A percentile compares a stretch with the other conserved stretches of the same genome.
These are phyloP conservation scores for Porogramme epimiltina DNA, from an alignment of 1,284 basidiomycete species.

Conservation along the genomic window DNA sequence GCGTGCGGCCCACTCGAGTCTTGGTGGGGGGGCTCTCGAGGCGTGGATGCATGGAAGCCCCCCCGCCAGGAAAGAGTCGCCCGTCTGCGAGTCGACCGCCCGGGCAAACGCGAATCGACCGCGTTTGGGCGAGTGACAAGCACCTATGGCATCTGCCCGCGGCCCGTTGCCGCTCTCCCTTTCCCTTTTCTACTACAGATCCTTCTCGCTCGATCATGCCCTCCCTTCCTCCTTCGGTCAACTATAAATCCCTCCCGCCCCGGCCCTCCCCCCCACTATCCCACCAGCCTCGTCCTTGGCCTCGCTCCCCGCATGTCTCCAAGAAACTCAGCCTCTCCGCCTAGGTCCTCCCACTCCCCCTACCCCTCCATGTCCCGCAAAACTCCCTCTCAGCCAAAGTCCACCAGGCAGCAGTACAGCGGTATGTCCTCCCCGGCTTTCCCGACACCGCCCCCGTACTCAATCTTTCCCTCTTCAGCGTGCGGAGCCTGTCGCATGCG, in stretches of 20 bases:
- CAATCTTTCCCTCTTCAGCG: slow-evolving; percentile 49
- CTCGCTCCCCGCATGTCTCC: slow-evolving; percentile 51
- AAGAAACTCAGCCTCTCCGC: slow-evolving; percentile 22
- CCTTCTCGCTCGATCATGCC: slow-evolving; percentile 8
- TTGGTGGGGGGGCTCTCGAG: too few relatives aligned
- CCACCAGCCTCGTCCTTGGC: not conserved
- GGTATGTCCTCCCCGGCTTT: slow-evolving; percentile 38
- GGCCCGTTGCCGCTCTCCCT: slow-evolving; percentile 20
- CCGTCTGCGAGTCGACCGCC: slow-evolving; percentile 11
- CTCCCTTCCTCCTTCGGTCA: slow-evolving; percentile 11
- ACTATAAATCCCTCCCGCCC: slow-evolving; percentile 10
- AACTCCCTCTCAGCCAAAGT: slow-evolving; percentile 26
- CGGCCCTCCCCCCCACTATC: slow-evolving; percentile 7
- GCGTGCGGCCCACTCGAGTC: too few relatives aligned
- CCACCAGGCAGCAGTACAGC: slow-evolving; percentile 28
- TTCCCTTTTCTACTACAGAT: slow-evolving; percentile 8
- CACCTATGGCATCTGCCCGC: slow-evolving; percentile 10
- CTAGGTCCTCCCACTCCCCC: slow-evolving; percentile 24
- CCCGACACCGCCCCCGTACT: slow-evolving; percentile 24
- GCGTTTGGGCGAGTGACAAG: too few relatives aligned
- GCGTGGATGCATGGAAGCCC: too few relatives aligned
- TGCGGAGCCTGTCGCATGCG: slow-evolving; percentile 90
- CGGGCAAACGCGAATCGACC: too few relatives aligned
- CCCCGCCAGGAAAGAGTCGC: too few relatives aligned
- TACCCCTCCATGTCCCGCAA: slow-evolving; percentile 23